Percentiles rank a stretch among this genome's conserved stretches.
Evolutionary conservation across 495 filamentous ascomycete species (phyloP).

Genomic region (Neurospora sublineolata): DNA sequence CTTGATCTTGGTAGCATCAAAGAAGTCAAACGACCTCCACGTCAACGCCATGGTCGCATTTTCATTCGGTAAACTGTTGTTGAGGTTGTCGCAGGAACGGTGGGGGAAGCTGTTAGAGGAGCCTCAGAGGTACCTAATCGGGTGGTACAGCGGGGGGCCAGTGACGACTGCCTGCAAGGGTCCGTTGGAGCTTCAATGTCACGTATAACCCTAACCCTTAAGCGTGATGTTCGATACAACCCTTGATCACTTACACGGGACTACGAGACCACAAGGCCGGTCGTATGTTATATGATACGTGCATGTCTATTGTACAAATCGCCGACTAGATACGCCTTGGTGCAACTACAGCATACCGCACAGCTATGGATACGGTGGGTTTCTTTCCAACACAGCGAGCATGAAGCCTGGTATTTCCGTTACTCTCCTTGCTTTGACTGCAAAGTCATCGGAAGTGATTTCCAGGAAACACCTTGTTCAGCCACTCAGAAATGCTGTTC

Average conservation of each 20-base stretch:
- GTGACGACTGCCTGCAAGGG: slow-evolving; percentile 3
- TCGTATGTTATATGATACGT: not conserved
- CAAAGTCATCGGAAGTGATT: not conserved
- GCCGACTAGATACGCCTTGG: not conserved
- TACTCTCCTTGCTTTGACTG: not conserved
- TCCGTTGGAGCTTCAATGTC: not conserved
- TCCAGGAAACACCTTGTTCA: not conserved
- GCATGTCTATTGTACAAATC: not conserved
- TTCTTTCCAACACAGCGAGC: not conserved
- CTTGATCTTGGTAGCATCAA: slow-evolving; percentile 80
- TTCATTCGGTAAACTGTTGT: slow-evolving; percentile 3
- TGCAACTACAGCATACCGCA: no score
- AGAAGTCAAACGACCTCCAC: slow-evolving; percentile 99
- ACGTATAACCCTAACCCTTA: slow-evolving; percentile 4
- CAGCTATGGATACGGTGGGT: not conserved
- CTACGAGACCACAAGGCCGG: not conserved
- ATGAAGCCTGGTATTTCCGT: not conserved
- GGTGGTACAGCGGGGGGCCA: not conserved
- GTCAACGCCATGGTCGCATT: slow-evolving; percentile 27
- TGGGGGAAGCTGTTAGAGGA: not conserved
- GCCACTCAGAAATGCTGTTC: not conserved
- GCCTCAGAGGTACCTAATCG: not conserved
- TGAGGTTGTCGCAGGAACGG: not conserved
- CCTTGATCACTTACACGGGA: not conserved
- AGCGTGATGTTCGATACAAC: not conserved